Conservation (phyloP, 257 asterid species). For the Solanum pinnatisectum region DNA sequence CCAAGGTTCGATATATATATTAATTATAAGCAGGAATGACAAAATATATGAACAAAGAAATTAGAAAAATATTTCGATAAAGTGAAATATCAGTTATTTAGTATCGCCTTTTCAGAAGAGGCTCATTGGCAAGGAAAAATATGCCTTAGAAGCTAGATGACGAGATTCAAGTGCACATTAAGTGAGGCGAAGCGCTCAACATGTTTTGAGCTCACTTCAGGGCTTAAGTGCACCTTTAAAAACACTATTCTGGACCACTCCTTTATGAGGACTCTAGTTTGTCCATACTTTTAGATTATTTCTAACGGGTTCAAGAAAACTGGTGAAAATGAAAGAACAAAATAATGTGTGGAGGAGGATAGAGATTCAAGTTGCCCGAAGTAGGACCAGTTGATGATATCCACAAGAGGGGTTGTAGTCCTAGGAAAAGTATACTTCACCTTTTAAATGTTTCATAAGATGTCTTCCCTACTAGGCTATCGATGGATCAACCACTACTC, state of each 20-base stretch:
- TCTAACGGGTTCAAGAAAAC: background rate
- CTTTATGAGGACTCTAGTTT: background rate
- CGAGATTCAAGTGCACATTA: background rate
- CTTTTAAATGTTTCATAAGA: background rate
- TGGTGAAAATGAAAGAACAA: background rate
- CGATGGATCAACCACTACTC: background rate
- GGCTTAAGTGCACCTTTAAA: background rate
- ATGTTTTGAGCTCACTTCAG: background rate
- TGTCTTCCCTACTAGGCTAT: background rate
- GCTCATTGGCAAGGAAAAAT: background rate
- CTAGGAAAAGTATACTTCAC: background rate
- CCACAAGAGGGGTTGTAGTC: background rate
- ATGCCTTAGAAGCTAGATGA: background rate
- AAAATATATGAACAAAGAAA: background rate
- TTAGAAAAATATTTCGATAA: no score
- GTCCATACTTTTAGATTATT: background rate
- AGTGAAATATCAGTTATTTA: background rate
- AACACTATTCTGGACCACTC: background rate
- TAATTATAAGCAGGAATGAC: background rate
- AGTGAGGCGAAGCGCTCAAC: background rate
- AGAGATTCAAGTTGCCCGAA: background rate
- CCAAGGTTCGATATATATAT: background rate
- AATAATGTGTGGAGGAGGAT: background rate
- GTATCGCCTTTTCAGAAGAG: background rate
- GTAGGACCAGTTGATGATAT: background rate